Evolutionary conservation across 2,329 filamentous ascomycete genomes (phyloP), one percentile per base, ranked within the genome.

Genomic region (Myriosclerotinia scirpicola): DNA sequence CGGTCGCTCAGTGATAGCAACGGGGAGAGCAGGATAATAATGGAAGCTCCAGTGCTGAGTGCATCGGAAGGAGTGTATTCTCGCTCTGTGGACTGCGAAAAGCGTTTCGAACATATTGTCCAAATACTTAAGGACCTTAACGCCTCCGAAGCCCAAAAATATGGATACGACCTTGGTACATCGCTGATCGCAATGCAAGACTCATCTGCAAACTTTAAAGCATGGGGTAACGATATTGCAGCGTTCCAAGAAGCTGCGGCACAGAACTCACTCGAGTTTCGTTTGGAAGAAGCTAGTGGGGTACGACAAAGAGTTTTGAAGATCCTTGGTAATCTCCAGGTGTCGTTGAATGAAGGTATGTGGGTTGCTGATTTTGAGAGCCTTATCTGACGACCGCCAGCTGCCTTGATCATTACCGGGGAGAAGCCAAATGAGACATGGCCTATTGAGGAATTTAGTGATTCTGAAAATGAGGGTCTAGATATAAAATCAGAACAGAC

Each of bases 151-250:
- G 20, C 52, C 8, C 5, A 8, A 17, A 22, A 7, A 11, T 15
- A 46, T 22, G 52, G 53, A 55, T 64, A 48, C 20, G 67, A 71
- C 44, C 66, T 54, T 2, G 54, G 68, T 40, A 8, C n/a, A 12
- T 42, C 68, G 9, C 60, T 71, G 7, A 40, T 65, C 9, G 54
- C 14, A 3, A 46, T 70, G 1, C 56, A 68, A 53, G 71, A 73
- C 54, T 60, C 65, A 6, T 54, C 38, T 17, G 36, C 65, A 2
- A 68, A 67, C 34, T 73, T 72, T 30, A 71, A 70, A 61, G 70
- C 67, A n/a, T 75, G 72, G 73, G 73, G 66, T 17, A 64, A 42
- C 2, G 71, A 66, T 46, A 73, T 73, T 61, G 72, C 71, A 46
- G 72, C 72, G 1, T 68, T 73, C n/a, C 71, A 71, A 30, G 30